Evolutionary conservation across 192 early-diverging fungal genomes (phyloP), one percentile per base, ranked within the genome.

Genomic region (Bifiguratus adelaidae): DNA sequence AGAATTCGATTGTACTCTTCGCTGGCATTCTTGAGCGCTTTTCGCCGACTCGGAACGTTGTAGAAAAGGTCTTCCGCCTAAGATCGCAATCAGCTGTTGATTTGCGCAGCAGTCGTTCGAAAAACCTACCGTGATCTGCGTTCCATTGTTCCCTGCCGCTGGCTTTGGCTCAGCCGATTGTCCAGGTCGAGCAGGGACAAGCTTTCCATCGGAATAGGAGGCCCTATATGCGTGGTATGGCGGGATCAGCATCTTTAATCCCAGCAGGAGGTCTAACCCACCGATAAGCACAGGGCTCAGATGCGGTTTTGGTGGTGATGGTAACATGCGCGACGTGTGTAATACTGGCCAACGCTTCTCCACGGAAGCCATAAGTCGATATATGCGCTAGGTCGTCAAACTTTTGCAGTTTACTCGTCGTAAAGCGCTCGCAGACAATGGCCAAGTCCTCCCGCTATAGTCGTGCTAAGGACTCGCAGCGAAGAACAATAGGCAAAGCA

Each of bases 261-360:
- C 8, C n/a, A n/a, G 32, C 21, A 3, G 4, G 13, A 3, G 20
- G 21, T 4, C 15, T 11, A 13, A 15, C 44, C 58, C 23, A 86
- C 70, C 68, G 73, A 47, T 76, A 91, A 3, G 86, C 86, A 51
- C 81, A 87, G 16, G 76, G 74, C 2, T 80, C 81, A 36, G 84
- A 81, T 2, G 73, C 73, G 11, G 84, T 84, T 30, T 84, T 86
- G 3, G 87, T 82, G 3, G 81, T 81, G 43, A 91, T 87, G 16
- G 87, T 86, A 26, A 99, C 74, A 62, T 95, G 90, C 3, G 93
- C 85, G 15, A 99, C 85, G 50, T 94, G 91, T 41, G 87, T 88
- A 48, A 99, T 92, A 63, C 91, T 94, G 1, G 96, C 96, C 42
- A 99, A 64, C 2, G 94, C 94, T 57, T 98, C 95, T 11, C 96